Conservation (phyloP, 129 eudicot species). For the Silybum marianum region DNA sequence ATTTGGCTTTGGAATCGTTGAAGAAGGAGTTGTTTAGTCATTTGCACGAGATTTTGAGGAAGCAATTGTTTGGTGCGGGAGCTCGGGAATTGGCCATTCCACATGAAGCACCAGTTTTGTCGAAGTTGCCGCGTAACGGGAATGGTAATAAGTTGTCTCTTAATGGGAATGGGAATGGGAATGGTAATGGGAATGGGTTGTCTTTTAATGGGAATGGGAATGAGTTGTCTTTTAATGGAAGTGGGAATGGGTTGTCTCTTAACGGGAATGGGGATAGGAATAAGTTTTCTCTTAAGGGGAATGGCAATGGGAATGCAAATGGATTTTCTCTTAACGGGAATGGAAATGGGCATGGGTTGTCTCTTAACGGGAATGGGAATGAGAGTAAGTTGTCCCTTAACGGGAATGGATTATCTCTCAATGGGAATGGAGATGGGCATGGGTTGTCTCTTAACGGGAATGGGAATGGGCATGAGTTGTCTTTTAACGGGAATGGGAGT, state of each 20-base stretch:
- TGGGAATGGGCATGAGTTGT: neutral
- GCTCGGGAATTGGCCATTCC: conserved; percentile 31
- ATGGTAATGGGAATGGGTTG: neutral
- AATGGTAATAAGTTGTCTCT: neutral
- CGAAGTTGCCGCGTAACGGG: conserved; percentile 52
- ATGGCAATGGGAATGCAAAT: neutral
- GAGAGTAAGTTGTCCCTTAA: too few relatives aligned
- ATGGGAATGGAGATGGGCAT: neutral
- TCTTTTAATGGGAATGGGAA: neutral
- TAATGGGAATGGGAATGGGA: neutral
- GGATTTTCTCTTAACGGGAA: neutral
- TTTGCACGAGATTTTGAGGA: conserved; percentile 67
- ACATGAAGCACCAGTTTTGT: conserved; percentile 29
- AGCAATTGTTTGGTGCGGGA: conserved; percentile 68
- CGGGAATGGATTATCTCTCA: neutral
- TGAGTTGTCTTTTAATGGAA: too few relatives aligned
- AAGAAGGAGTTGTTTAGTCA: conserved; percentile 80
- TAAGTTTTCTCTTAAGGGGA: neutral
- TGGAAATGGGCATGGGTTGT: neutral
- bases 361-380: neutral
- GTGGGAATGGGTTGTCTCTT: neutral
- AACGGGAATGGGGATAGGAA: neutral
- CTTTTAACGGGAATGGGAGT: neutral
- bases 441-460: neutral
- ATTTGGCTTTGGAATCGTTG: conserved; percentile 78